phyloP scores from a whole-genome alignment of 805 yeast species.

The Teunomyces kruisii region DNA sequence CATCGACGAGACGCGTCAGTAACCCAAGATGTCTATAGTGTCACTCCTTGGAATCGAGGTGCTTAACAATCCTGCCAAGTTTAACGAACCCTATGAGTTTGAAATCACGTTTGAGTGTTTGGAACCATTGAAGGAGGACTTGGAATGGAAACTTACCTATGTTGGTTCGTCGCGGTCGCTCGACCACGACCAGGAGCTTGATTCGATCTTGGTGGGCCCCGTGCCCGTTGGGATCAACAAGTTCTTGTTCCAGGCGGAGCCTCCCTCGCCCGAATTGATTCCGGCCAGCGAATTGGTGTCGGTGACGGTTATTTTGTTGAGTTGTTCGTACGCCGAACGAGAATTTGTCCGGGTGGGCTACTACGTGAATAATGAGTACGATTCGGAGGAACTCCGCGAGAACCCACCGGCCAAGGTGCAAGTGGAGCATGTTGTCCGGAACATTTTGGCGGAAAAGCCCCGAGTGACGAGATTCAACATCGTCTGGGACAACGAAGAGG shows the following conservation, averaged over 20 bases:
- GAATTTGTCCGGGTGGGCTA: constrained; percentile 98
- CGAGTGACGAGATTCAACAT: constrained; percentile 95
- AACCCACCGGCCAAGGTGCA: constrained; percentile 93
- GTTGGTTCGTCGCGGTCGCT: constrained; percentile 94
- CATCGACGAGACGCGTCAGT: not conserved
- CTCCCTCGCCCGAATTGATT: constrained; percentile 93
- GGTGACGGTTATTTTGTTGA: constrained; percentile 88
- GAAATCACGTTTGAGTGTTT: constrained; percentile 97
- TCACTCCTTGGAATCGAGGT: constrained; percentile 90
- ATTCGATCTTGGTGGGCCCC: constrained; percentile 96
- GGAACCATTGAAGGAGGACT: constrained; percentile 86
- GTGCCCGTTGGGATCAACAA: constrained; percentile 97
- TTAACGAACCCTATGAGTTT: constrained; percentile 90
- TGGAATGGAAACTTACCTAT: constrained; percentile 96
- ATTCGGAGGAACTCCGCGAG: constrained; percentile 86
- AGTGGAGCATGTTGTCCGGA: constrained; percentile 90
- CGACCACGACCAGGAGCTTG: constrained; percentile 96
- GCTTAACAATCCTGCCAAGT: constrained; percentile 90
- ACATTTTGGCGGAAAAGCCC: constrained; percentile 95
- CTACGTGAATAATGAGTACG: constrained; percentile 96
- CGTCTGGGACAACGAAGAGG: constrained; percentile 86
- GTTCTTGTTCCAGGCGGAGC: constrained; percentile 90
- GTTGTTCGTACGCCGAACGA: constrained; percentile 89
- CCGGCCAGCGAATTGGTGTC: constrained; percentile 95
- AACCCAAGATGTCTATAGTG: constrained; percentile 78